phyloP scores from a whole-genome alignment of 1,284 basidiomycete species.

The Exobasidium rhododendri region DNA sequence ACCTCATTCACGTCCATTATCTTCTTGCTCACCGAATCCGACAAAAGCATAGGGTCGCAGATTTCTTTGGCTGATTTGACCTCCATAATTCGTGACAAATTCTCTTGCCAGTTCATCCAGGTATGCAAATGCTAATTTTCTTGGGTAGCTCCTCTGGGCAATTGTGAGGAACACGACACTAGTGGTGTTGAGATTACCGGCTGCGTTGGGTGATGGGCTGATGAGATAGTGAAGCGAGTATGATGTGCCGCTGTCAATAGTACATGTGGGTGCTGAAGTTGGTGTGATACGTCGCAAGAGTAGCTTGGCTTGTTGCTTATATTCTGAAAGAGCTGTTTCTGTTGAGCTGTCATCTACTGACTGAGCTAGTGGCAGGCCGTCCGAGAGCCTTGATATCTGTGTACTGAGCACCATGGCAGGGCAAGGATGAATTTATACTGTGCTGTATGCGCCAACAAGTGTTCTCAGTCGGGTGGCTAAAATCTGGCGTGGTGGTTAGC shows the following conservation, averaged over 20 bases:
- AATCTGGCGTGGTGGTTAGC: no score
- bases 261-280: constrained; percentile 89
- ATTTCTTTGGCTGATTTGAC: constrained; percentile 42
- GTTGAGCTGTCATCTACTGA: constrained; percentile 64
- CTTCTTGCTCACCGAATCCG: constrained; percentile 32
- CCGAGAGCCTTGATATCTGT: constrained; percentile 48
- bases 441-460: no score
- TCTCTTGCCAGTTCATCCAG: constrained; percentile 96
- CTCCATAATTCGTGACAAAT: constrained; percentile 62
- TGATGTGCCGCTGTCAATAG: constrained; percentile 78
- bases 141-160: constrained; percentile 91
- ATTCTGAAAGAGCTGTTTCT: constrained; percentile 86
- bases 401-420: constrained; percentile 48
- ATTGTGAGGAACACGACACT: constrained; percentile 88
- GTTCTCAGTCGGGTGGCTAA: no score
- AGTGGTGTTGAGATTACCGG: constrained; percentile 21
- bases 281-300: constrained; percentile 84
- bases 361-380: constrained; percentile 49
- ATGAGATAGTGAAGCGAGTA: constrained; percentile 76
- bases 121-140: constrained; percentile 96
- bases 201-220: constrained; percentile 54
- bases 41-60: constrained; percentile 52
- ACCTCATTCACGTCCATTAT: no score
- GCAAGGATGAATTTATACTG: no score
- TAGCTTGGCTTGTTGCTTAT: constrained; percentile 97